Evolutionary conservation across 2,329 filamentous ascomycete species (phyloP), one percentile per base, ranked within the genome.

Genomic region (Colletotrichum viniferum): DNA sequence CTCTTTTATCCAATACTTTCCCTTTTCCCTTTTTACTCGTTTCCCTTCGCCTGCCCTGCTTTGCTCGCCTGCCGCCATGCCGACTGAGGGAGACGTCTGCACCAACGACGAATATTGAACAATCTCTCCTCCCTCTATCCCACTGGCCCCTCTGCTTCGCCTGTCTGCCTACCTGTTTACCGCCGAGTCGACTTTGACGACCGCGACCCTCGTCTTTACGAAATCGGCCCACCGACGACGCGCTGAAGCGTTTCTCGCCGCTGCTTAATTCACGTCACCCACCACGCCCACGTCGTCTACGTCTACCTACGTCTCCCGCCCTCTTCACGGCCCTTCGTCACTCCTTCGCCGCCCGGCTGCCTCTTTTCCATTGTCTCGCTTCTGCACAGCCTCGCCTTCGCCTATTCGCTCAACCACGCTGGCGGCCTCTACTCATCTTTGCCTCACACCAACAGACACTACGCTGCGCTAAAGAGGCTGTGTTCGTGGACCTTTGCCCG

Each of bases 281-380:
- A 28, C 34, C n/a, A 10, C 48, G n/a, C 36, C 56, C 13, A 55
- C 58, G 38, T 58, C 66, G 58, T 58, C 55, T 36, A 58, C 69
- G 55, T 62, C 38, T 4, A 48, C 38, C 60, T 28, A 58, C 55
- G 24, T 21, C 62, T 56, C 34, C 56, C n/a, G 56, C 28, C 28
- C 21, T 21, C 38, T 18, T 52, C 30, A 24, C 36, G 48, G 21
- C 24, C 43, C 52, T 73, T 63, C 28, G 56, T 75, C 73, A 32
- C 69, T 64, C 63, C 48, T 64, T 75, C 43, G 70, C 69, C 69
- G n/a, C 73, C 43, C 56, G 73, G 69, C 73, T 73, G 56, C 63
- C 73, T 75, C 73, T 36, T 30, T 43, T 2, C 38, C 26, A 14
- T 63, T 64, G 9, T 60, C 48, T 30, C 28, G 18, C 61, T 26